Base-by-base conservation (phyloP, 768 basidiomycete genomes). In the Podaxis sp. region DNA sequence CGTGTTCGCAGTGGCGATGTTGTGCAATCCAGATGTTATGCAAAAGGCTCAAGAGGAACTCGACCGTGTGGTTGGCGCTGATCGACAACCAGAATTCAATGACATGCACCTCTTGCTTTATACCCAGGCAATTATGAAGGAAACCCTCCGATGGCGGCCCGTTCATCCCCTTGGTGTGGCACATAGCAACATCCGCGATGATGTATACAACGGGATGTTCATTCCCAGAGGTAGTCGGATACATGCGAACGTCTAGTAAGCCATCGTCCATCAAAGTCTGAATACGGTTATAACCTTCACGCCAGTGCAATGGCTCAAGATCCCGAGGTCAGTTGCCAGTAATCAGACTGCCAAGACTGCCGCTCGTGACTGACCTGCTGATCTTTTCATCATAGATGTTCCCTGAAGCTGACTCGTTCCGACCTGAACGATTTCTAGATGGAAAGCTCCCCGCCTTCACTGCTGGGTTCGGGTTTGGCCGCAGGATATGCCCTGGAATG, bases 221-320 rank as follows among this genome's bases (percentile, higher is more conserved):
- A 76, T 80, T n/a, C 77, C 77, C 3, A 75, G 74, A 51, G 77
- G 74, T 8, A 72, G 66, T n/a, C 66, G 68, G 13, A 60, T 72
- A 2, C 62, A 67, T 54, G 68, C 70, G 2, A 73, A 71, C 51
- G 54, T 73, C 39, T 70, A 67, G 72, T 71, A 51, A 19, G 71
- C 68, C 26, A 17, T 38, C 46, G 28, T 38, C 15, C 28, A 61
- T 38, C 24, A 2, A 22, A 12, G 22, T 19, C 12, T 8, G 19
- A 44, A 24, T 39, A 53, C 12, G 44, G 15, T 33, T 15, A 33
- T 40, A 48, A 52, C 40, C 19, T 38, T 15, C 8, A 28, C 44
- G 33, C 22, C 49, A 72, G 71, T 44, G 54, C 68, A 6, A 72
- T 72, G 69, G 68, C 69, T 36, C 68, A 69, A 52, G 67, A 71